Percentiles rank a stretch among this genome's conserved stretches.
These are phyloP conservation scores for Citrus maxima DNA, from an alignment of 345 rosid species.

Conservation along the genomic window DNA sequence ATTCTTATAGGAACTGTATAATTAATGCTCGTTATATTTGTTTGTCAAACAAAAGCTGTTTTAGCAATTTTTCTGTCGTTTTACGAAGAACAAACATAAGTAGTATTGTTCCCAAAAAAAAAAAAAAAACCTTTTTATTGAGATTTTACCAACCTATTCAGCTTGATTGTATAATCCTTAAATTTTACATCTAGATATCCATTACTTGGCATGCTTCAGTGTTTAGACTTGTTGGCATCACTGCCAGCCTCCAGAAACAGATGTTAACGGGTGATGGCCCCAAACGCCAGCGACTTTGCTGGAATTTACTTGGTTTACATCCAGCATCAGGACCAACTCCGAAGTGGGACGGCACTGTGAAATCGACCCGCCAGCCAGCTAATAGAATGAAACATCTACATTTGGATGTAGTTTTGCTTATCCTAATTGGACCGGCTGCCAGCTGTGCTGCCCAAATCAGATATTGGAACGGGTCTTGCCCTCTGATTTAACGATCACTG, in stretches of 20 bases:
- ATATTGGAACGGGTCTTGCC: slow-evolving; percentile 19
- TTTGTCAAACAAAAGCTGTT: slow-evolving; percentile 5
- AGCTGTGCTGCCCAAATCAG: slow-evolving; percentile 3
- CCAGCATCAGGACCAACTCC: background rate
- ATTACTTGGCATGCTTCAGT: background rate
- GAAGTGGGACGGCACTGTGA: background rate
- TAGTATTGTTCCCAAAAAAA: background rate
- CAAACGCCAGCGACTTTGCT: slow-evolving; percentile 11
- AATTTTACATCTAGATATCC: background rate
- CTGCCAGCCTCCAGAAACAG: slow-evolving; percentile 6
- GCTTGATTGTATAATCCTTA: background rate
- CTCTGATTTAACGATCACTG: slow-evolving; percentile 11
- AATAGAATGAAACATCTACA: slow-evolving; percentile 6
- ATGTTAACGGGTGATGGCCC: slow-evolving; percentile 15
- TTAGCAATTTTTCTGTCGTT: background rate
- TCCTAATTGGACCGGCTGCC: slow-evolving; percentile 20
- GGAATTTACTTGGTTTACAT: background rate
- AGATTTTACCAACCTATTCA: background rate
- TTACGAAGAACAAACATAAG: background rate
- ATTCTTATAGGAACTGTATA: slow-evolving; percentile 20
- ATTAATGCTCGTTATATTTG: slow-evolving; percentile 13
- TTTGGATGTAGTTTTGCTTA: background rate
- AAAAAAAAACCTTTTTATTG: too few relatives aligned
- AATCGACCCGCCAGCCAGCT: slow-evolving; percentile 20
- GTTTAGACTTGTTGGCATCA: background rate